Conservation (phyloP, 2,329 filamentous ascomycete genomes). For the Leptodontidium sp. region DNA sequence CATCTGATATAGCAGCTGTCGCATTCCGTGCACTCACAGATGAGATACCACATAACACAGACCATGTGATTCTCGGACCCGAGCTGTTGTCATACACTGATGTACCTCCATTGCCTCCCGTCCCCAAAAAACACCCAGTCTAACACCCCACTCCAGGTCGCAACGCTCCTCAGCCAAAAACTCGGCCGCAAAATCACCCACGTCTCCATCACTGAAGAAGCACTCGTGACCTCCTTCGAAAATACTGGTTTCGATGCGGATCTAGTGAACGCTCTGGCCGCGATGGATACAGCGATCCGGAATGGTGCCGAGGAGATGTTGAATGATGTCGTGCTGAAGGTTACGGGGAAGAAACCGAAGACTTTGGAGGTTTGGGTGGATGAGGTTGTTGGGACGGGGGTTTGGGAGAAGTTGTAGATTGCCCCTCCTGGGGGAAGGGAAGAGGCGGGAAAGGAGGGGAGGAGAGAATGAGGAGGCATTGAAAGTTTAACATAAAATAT, state of each 20-base stretch:
- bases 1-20: constrained; percentile 56
- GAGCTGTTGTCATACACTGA: constrained; percentile 48
- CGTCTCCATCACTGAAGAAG: constrained; percentile 31
- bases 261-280: constrained; percentile 31
- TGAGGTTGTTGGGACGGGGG: constrained; percentile 22
- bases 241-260: constrained; percentile 20
- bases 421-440: no score
- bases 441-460: neutral
- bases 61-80: constrained; percentile 49
- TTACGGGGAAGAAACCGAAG: constrained; percentile 33
- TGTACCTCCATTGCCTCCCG: constrained; percentile 25
- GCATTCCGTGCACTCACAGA: constrained; percentile 52
- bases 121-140: neutral
- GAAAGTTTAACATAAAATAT: no score
- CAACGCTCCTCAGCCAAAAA: constrained; percentile 30
- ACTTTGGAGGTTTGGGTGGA: constrained; percentile 34
- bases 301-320: constrained; percentile 34
- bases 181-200: constrained; percentile 35
- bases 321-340: constrained; percentile 31
- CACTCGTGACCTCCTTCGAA: constrained; percentile 15
- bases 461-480: neutral
- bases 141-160: constrained; percentile 26
- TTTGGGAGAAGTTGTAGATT: constrained; percentile 24
- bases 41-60: constrained; percentile 51
- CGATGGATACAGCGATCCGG: constrained; percentile 35